Percentiles rank a stretch among this genome's conserved stretches.
Conservation (phyloP, 371 early-diverging fungal species). For the Apophysomyces elegans region DNA sequence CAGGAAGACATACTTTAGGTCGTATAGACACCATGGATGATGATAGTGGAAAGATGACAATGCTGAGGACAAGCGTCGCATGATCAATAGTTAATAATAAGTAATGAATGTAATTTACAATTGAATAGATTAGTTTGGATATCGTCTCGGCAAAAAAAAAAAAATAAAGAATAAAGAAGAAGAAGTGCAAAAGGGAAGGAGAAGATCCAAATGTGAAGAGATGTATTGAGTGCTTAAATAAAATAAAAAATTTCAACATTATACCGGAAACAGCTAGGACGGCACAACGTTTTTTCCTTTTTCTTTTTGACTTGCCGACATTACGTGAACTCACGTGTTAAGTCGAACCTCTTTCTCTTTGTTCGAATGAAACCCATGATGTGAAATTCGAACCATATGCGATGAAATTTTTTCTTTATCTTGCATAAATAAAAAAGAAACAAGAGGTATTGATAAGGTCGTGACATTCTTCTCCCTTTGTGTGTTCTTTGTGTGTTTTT, state of each 20-base stretch:
- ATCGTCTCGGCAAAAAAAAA: too few relatives aligned
- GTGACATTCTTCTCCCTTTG: too few relatives aligned
- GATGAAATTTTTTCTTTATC: too few relatives aligned
- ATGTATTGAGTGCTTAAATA: background rate
- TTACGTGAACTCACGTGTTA: slow-evolving; percentile 3
- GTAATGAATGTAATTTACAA: background rate
- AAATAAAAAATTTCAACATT: background rate
- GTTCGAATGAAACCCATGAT: background rate
- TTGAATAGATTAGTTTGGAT: too few relatives aligned
- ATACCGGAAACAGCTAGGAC: background rate
- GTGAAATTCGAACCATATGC: background rate
- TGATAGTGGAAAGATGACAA: background rate
- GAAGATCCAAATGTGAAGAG: background rate
- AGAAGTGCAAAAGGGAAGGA: background rate
- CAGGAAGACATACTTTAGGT: slow-evolving; percentile 30
- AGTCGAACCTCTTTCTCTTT: background rate
- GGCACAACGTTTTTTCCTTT: slow-evolving; percentile 8
- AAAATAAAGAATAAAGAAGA: too few relatives aligned
- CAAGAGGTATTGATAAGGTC: background rate
- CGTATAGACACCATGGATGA: slow-evolving; percentile 9
- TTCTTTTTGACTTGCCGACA: background rate
- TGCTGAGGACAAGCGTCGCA: background rate
- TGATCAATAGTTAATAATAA: background rate
- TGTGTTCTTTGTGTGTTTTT: too few relatives aligned
- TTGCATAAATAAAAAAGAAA: background rate